Base-by-base conservation (phyloP, 164 flowering plant species). In the Umbilicus rupestris region DNA sequence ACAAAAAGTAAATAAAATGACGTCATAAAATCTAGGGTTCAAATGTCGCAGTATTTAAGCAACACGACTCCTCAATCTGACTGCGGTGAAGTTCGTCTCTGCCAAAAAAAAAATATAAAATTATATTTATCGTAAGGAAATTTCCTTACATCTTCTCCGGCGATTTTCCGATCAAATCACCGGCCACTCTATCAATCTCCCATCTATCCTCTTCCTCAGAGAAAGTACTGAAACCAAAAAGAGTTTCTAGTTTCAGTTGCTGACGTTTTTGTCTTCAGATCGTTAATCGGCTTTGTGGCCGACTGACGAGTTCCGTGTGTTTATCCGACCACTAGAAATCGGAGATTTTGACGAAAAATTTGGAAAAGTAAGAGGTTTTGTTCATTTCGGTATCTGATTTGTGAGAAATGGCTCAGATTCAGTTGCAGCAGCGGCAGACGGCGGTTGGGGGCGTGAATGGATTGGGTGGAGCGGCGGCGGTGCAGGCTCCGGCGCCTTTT, bases 401-500 rank as follows among this genome's bases (percentile, higher is more conserved):
- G 9, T 5, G 24, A 5, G 58, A 7, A 17, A 22, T 22, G 60
- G 7, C 33, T 30, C 60, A 55, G 19, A 55, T 26, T 29, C 60
- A 28, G 33, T 33, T 7, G 30, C 58, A 52, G 30, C 59, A 17
- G 59, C 31, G 11, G 28, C 31, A 41, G 44, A 12, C 44, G 12
- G 12, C 12, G 44, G 44, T 41, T 5, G 44, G 0, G 12, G 44
- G 44, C 44, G 44, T 41, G 17, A 55, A 49, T 49, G 55, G 55
- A n/a, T n/a, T 49, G 24, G 55, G 55, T 20, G 33, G 33, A 3
- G 60, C 77, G 59, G 35, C 78, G 63, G 73, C 82, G 30, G 57
- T 76, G 67, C 30, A 78, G 64, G 71, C 11, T 3, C 68, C 33
- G 73, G 74, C n/a, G 71, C 77, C 60, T 22, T 55, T 26, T 28